phyloP scores from a whole-genome alignment of 495 filamentous ascomycete species.

The Halenospora varia region DNA sequence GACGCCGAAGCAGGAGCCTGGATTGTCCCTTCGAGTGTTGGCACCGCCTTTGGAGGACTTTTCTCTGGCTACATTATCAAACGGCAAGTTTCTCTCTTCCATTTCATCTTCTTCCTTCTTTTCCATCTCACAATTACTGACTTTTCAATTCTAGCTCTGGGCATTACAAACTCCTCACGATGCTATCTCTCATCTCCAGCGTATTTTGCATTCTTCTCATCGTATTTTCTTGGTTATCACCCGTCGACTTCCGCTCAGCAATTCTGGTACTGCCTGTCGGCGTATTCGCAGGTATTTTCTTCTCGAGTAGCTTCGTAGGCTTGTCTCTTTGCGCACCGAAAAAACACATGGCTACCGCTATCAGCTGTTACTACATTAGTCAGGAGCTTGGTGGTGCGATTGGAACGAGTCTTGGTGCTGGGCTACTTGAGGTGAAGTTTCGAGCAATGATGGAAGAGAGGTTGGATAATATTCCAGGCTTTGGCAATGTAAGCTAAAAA shows the following conservation, averaged over 20 bases:
- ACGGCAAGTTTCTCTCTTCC: constrained; percentile 19
- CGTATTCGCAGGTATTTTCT: constrained; percentile 26
- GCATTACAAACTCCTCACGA: too few relatives aligned
- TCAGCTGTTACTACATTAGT: constrained; percentile 32
- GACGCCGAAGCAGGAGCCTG: constrained; percentile 55
- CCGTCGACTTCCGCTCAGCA: constrained; percentile 5
- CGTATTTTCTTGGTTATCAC: constrained; percentile 27
- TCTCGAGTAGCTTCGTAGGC: constrained; percentile 32
- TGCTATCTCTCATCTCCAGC: constrained; percentile 11
- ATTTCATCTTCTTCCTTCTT: too few relatives aligned
- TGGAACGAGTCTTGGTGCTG: constrained; percentile 24
- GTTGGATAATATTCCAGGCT: constrained; percentile 9
- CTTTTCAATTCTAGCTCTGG: too few relatives aligned
- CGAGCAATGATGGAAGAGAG: constrained; percentile 9
- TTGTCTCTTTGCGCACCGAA: constrained; percentile 25
- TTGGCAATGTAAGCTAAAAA: constrained; percentile 4
- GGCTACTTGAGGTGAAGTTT: constrained; percentile 28
- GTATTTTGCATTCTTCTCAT: constrained; percentile 24
- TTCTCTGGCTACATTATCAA: constrained; percentile 32
- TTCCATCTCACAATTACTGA: too few relatives aligned
- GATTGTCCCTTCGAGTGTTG: constrained; percentile 59
- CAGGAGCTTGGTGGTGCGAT: constrained; percentile 36
- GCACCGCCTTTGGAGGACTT: constrained; percentile 60
- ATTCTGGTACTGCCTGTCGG: constrained; percentile 12
- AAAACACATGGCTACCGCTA: constrained; percentile 22